Evolutionary conservation across 2,329 filamentous ascomycete genomes (phyloP).

Genomic region (Cladophialophora psammophila): DNA sequence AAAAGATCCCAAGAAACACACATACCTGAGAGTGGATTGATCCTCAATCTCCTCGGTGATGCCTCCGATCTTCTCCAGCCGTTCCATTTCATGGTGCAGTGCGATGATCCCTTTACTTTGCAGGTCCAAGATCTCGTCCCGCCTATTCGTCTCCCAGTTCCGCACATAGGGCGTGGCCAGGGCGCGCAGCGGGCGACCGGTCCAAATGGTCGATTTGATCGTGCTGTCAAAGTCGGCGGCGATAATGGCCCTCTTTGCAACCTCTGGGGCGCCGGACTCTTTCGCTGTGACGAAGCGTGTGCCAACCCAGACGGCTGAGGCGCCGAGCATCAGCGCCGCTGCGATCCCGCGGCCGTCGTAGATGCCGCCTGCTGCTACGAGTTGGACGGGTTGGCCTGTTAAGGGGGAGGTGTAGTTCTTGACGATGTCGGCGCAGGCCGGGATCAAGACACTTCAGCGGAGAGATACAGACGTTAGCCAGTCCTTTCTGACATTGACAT

Average conservation of each 20-base stretch:
- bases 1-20: not conserved
- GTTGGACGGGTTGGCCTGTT: slow-evolving; percentile 69
- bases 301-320: slow-evolving; percentile 82
- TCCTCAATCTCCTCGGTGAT: slow-evolving; percentile 68
- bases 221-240: slow-evolving; percentile 74
- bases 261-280: slow-evolving; percentile 65
- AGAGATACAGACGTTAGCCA: not conserved
- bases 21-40: slow-evolving; percentile 31
- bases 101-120: slow-evolving; percentile 75
- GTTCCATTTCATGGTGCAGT: slow-evolving; percentile 58
- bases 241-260: slow-evolving; percentile 61
- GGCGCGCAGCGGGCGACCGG: slow-evolving; percentile 75
- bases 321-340: slow-evolving; percentile 78
- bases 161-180: slow-evolving; percentile 77
- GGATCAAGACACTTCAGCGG: slow-evolving; percentile 69
- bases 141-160: slow-evolving; percentile 72
- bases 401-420: slow-evolving; percentile 69
- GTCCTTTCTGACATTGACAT: not conserved
- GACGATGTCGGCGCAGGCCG: slow-evolving; percentile 79
- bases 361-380: slow-evolving; percentile 83
- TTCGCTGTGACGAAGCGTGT: slow-evolving; percentile 79
- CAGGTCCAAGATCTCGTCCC: slow-evolving; percentile 69
- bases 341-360: slow-evolving; percentile 76
- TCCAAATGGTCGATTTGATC: slow-evolving; percentile 76
- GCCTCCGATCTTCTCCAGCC: slow-evolving; percentile 34